Evolutionary conservation across 495 filamentous ascomycete species (phyloP).

Genomic region (Delitschia confertaspora): DNA sequence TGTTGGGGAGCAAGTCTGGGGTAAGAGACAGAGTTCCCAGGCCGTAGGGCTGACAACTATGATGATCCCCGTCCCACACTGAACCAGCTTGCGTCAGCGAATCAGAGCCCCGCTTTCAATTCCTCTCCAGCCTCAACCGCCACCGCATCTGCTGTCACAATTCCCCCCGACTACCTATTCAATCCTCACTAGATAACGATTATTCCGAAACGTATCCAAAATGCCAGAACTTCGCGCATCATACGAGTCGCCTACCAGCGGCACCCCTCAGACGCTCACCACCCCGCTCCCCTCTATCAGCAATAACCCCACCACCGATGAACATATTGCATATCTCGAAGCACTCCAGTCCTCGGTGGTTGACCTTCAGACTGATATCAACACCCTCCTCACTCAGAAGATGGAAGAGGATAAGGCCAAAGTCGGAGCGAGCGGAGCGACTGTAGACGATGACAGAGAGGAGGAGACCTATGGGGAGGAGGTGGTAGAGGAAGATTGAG

Average conservation of each 20-base stretch:
- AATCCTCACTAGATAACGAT: too few relatives aligned
- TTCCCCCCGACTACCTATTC: too few relatives aligned
- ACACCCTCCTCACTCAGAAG: slow-evolving; percentile 68
- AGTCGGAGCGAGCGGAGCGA: slow-evolving; percentile 25
- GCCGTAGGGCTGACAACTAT: too few relatives aligned
- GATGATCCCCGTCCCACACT: too few relatives aligned
- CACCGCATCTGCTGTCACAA: too few relatives aligned
- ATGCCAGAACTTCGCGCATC: neutral
- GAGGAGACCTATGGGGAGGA: slow-evolving; percentile 87
- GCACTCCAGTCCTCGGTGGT: slow-evolving; percentile 53
- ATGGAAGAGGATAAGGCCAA: slow-evolving; percentile 80
- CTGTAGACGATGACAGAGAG: slow-evolving; percentile 46
- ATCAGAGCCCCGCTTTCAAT: too few relatives aligned
- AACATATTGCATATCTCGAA: slow-evolving; percentile 51
- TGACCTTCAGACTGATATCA: slow-evolving; percentile 63
- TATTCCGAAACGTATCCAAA: too few relatives aligned
- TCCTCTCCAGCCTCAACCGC: too few relatives aligned
- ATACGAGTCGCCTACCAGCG: slow-evolving; percentile 44
- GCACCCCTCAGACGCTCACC: slow-evolving; percentile 45
- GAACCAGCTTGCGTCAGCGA: too few relatives aligned
- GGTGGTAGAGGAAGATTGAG: slow-evolving; percentile 48
- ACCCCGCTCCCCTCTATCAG: slow-evolving; percentile 34
- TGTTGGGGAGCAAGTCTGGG: too few relatives aligned
- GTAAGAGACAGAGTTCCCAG: neutral
- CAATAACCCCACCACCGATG: slow-evolving; percentile 32